These are phyloP conservation scores for Arthrobotrys conoides DNA, from an alignment of 2,329 filamentous ascomycete genomes.

Conservation along the genomic window DNA sequence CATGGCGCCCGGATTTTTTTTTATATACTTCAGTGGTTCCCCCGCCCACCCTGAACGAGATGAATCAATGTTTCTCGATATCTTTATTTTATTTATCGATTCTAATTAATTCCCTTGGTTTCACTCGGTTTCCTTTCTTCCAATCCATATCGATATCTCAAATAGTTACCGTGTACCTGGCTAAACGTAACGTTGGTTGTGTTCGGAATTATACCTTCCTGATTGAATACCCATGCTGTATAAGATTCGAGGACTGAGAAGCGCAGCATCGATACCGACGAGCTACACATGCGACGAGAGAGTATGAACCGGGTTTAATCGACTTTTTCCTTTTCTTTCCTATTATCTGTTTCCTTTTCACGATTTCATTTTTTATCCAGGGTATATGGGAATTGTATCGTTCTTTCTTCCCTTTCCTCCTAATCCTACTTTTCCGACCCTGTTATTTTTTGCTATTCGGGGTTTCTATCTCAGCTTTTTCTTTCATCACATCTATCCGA, in stretches of 20 bases:
- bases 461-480: not conserved
- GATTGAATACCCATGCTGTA: slow-evolving; percentile 44
- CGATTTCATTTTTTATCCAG: not conserved
- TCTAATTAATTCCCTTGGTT: not conserved
- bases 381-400: not conserved
- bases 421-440: not conserved
- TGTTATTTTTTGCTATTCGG: too few species aligned
- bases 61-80: slow-evolving; percentile 22
- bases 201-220: slow-evolving; percentile 29
- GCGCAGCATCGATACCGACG: not conserved
- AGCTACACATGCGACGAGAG: slow-evolving; percentile 5
- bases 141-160: not conserved
- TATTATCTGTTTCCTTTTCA: not conserved
- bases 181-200: slow-evolving; percentile 10
- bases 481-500: not conserved
- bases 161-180: slow-evolving; percentile 1
- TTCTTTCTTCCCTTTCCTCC: not conserved
- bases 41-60: slow-evolving; percentile 15
- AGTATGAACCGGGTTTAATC: slow-evolving; percentile 14
- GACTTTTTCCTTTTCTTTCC: slow-evolving; percentile 2
- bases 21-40: slow-evolving; percentile 38
- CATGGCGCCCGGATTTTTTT: slow-evolving; percentile 24
- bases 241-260: slow-evolving; percentile 15
- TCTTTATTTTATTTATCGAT: not conserved
- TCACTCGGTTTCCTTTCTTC: not conserved